phyloP scores from a whole-genome alignment of 352 stramenopile genomes.

The Discostella stelligera region DNA sequence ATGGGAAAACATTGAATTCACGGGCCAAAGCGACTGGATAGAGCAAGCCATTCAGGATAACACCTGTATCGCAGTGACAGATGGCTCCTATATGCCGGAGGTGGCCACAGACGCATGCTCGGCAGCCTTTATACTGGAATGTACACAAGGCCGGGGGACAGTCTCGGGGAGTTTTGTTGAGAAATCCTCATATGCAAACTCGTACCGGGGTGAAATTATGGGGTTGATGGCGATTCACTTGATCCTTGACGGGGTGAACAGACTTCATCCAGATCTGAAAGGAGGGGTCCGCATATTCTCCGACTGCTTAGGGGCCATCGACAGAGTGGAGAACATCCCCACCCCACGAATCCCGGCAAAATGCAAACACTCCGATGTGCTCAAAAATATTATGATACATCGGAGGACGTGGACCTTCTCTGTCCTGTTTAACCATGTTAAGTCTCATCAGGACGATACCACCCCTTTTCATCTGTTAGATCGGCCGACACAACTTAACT shows the following conservation, averaged over 20 bases:
- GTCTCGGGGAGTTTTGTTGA: neutral
- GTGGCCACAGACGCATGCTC: constrained; percentile 10
- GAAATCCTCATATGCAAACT: neutral
- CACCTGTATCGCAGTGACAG: constrained; percentile 1
- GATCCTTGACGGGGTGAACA: neutral
- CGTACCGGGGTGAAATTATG: constrained; percentile 14
- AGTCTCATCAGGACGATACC: neutral
- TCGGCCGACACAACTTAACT: neutral
- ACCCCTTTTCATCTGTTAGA: neutral
- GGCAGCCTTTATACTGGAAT: neutral
- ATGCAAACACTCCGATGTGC: constrained; percentile 12
- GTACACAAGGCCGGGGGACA: neutral
- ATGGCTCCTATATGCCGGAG: constrained; percentile 12
- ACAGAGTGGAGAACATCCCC: constrained; percentile 4
- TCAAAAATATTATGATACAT: constrained; percentile 11
- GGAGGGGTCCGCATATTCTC: constrained; percentile 6
- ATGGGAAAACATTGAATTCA: too few relatives aligned
- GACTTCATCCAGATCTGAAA: neutral
- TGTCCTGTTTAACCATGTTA: neutral
- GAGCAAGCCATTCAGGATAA: neutral
- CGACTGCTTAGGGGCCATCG: neutral
- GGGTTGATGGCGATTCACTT: constrained; percentile 10
- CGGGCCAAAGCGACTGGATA: neutral
- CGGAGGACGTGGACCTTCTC: neutral
- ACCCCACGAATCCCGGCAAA: neutral